Base-by-base conservation (phyloP, 805 yeast genomes). In the Scheffersomyces stipitis region DNA sequence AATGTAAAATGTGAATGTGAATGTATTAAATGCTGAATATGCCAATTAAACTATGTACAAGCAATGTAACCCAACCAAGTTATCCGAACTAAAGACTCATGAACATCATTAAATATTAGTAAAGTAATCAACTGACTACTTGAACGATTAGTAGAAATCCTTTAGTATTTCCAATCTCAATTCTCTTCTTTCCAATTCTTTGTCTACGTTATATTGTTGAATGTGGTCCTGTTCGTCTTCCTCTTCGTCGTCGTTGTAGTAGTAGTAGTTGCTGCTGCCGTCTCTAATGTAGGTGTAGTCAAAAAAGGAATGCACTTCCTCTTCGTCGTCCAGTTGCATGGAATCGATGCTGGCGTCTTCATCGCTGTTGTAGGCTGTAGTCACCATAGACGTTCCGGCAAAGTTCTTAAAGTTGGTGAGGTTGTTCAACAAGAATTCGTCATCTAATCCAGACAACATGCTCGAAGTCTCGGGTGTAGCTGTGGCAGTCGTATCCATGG, bases 121-220 rank as follows among this genome's bases (percentile, higher is more conserved):
- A n/a, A n/a, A n/a, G n/a, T n/a, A n/a, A n/a, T n/a, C n/a, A n/a
- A n/a, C n/a, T n/a, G n/a, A n/a, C n/a, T n/a, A n/a, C n/a, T n/a
- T n/a, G n/a, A n/a, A n/a, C n/a, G 29, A 14, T n/a, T 26, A 27
- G 16, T 54, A 56, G 37, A 67, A 53, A 36, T 68, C 71, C 32
- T 50, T 52, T 42, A 65, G 44, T 36, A 68, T 58, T 41, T 66
- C 71, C 37, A 59, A 49, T 30, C 73, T 54, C 30, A 68, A 57
- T 49, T 68, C 70, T 18, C 53, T 44, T 40, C 69, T 53, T 44
- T 68, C 73, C 33, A 46, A 45, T 31, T 66, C 71, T 40, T 55
- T 56, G 26, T 58, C 59, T 20, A 47, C 18, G 35, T 20, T 20
- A 32, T 18, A 27, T n/a, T 27, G 38, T 45, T 15, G 40, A 36